A percentile compares a stretch with the other conserved stretches of the same genome.
Evolutionary conservation across 805 yeast species (phyloP).

Genomic region (Diddensiella caesifluorescens): DNA sequence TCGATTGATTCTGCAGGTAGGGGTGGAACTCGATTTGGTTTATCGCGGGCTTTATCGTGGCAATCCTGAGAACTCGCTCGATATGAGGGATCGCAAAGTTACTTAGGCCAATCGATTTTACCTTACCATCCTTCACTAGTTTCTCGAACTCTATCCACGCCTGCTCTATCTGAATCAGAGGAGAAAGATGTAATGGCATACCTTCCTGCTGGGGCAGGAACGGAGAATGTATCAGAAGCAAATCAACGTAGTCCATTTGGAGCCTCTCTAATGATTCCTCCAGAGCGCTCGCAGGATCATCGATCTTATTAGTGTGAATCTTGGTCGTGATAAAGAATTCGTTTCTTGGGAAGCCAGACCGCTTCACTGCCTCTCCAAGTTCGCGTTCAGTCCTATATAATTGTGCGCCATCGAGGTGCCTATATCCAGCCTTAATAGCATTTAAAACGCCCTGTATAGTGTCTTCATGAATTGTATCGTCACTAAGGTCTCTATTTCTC

Average conservation of each 20-base stretch:
- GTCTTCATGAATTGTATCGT: conserved; percentile 2
- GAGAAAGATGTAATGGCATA: conserved; percentile 4
- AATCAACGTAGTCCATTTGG: conserved; percentile 57
- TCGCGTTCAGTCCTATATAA: conserved; percentile 62
- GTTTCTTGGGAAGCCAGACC: conserved; percentile 39
- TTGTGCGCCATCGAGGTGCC: conserved; percentile 73
- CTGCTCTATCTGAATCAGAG: no score
- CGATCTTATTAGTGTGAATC: conserved; percentile 41
- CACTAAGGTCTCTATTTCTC: conserved; percentile 37
- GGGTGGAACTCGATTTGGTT: conserved; percentile 79
- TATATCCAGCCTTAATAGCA: conserved; percentile 61
- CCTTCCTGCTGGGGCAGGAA: conserved; percentile 30
- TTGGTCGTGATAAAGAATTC: conserved; percentile 62
- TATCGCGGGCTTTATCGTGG: conserved; percentile 52
- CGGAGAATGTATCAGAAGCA: conserved; percentile 69
- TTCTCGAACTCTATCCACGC: conserved; percentile 22
- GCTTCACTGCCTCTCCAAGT: conserved; percentile 50
- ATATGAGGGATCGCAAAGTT: conserved; percentile 55
- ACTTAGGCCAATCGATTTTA: conserved; percentile 69
- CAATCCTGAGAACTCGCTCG: conserved; percentile 40
- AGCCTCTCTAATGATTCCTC: conserved; percentile 47
- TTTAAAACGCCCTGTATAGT: no score
- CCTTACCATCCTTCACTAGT: conserved; percentile 56
- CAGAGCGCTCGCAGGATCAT: conserved; percentile 43
- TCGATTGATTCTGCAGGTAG: conserved; percentile 55